Evolutionary conservation across 2,329 filamentous ascomycete genomes (phyloP).

Genomic region (Keithomyces neogunnii): DNA sequence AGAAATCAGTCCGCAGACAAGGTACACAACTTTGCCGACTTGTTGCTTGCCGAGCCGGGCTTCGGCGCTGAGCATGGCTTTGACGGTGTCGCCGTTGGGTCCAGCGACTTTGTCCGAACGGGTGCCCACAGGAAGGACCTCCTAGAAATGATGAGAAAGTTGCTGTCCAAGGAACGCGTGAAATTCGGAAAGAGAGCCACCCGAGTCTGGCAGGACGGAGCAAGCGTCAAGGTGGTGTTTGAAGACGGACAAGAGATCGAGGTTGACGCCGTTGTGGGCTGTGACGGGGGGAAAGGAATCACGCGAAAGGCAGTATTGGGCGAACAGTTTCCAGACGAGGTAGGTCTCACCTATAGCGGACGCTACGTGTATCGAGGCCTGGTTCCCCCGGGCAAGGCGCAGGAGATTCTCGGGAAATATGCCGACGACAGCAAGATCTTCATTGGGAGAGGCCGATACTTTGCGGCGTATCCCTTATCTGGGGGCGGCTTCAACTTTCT

Average conservation of each 20-base stretch:
- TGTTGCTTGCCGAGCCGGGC: background rate
- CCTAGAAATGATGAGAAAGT: background rate
- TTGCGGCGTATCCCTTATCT: background rate
- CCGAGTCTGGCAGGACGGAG: background rate
- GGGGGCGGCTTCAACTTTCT: background rate
- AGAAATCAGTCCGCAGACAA: slow-evolving; percentile 5
- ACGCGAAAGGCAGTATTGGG: background rate
- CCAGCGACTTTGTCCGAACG: background rate
- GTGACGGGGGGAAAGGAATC: background rate
- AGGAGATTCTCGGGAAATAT: background rate
- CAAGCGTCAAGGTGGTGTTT: background rate
- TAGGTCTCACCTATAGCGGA: background rate
- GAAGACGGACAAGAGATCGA: background rate
- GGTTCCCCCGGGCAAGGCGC: background rate
- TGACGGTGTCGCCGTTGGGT: background rate
- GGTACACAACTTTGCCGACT: background rate
- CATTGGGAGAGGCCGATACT: background rate
- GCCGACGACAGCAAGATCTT: background rate
- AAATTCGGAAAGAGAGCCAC: background rate
- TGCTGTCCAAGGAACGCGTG: background rate
- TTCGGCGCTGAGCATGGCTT: background rate
- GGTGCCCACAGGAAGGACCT: background rate
- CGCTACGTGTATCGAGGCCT: background rate
- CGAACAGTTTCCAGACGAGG: background rate
- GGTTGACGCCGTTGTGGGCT: background rate